Evolutionary conservation across 495 filamentous ascomycete genomes (phyloP), one percentile per base, ranked within the genome.

Genomic region (Penicillium bovifimosum): DNA sequence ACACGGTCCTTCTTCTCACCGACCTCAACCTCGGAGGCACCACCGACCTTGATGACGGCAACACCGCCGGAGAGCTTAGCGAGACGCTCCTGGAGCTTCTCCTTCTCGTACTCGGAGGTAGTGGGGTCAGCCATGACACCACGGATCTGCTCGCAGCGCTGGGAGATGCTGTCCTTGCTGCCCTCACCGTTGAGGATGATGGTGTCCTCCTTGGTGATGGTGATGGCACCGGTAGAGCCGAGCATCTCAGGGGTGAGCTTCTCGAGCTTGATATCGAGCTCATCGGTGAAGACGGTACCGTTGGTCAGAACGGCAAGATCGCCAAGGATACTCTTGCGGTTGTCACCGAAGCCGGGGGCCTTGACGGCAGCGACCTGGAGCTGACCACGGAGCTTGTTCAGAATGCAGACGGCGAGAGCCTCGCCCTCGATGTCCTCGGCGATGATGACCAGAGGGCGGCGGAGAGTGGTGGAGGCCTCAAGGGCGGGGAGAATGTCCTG

Each of bases 1-100:
- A 97, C 95, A 60, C 93, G 90, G 72, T 98, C 93, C 81, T 98
- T 98, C 90, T 98, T 98, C 84, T 98, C 93, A 58, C 88, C 82
- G 54, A 98, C 93, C 79, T 98, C 93, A 58, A 98, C 92, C 76
- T 98, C 93, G 59, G 91, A 96, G 52, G 91, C 79, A 71, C 93
- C 93, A 63, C 93, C 93, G 59, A 98, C 93, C 80, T 92, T 96
- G 81, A 98, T 97, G 74, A 98, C 93, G 56, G 93, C 93, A 65
- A 98, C 93, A 82, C 93, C 93, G 49, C 93, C 93, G 41, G 93
- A 97, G 59, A 98, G 90, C 86, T 98, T 98, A 60, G 93, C 93
- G 45, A 97, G 88, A 76, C 93, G 93, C 78, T 98, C 93, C 75
- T 97, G 93, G 50, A 98, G 87, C 83, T 98, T 98, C 85, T 98